Conservation (phyloP, 148 eudicot species). For the Amaranthus palmeri region DNA sequence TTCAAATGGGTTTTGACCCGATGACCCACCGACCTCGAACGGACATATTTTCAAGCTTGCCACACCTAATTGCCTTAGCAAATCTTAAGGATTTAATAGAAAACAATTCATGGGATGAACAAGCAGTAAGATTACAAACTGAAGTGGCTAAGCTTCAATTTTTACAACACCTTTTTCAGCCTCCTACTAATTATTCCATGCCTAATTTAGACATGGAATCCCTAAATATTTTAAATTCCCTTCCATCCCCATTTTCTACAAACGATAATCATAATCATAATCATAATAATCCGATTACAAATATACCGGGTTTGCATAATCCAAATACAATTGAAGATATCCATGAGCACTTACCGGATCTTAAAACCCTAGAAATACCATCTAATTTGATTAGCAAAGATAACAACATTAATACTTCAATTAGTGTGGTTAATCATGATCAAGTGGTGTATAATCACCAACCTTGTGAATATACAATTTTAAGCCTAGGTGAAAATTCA, state of each 20-base stretch:
- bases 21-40: constrained; percentile 94
- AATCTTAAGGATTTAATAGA: constrained; percentile 73
- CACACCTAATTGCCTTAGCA: constrained; percentile 89
- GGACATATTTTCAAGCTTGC: constrained; percentile 83
- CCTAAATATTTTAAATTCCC: constrained; percentile 48
- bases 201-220: constrained; percentile 44
- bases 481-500: constrained; percentile 35
- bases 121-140: constrained; percentile 59
- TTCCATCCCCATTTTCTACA: constrained; percentile 32
- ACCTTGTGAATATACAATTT: constrained; percentile 23
- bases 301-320: constrained; percentile 8
- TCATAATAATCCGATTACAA: constrained; percentile 22
- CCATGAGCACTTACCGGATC: constrained; percentile 54
- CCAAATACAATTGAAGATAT: constrained; percentile 24
- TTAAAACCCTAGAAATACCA: constrained; percentile 34
- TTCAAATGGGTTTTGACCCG: constrained; percentile 94
- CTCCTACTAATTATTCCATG: constrained; percentile 28
- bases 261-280: constrained; percentile 9
- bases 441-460: constrained; percentile 11
- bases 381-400: constrained; percentile 8
- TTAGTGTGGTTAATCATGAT: constrained; percentile 2
- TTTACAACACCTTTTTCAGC: constrained; percentile 63
- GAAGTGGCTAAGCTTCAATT: constrained; percentile 77
- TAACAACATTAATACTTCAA: background rate
- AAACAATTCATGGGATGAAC: constrained; percentile 72